Evolutionary conservation across 2,329 filamentous ascomycete species (phyloP).

Genomic region (Reticulascus tulasneorum): DNA sequence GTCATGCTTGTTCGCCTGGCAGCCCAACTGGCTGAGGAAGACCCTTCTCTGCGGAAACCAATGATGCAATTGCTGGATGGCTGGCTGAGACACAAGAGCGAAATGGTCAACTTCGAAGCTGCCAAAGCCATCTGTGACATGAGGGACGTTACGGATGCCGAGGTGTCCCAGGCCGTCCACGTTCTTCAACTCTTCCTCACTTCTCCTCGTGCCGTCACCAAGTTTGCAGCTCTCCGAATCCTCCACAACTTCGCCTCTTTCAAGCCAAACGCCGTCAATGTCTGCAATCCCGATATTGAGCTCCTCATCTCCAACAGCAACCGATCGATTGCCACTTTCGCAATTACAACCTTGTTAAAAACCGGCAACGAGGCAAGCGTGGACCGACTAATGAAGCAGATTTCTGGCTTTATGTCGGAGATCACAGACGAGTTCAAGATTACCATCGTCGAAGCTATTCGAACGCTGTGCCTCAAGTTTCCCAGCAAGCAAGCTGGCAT

Average conservation of each 20-base stretch:
- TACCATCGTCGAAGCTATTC: constrained; percentile 98
- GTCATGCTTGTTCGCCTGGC: constrained; percentile 91
- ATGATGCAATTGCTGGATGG: constrained; percentile 97
- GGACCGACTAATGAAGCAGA: constrained; percentile 97
- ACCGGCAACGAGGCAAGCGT: constrained; percentile 97
- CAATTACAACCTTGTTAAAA: constrained; percentile 96
- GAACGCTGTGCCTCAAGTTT: constrained; percentile 95
- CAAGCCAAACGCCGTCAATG: constrained; percentile 87
- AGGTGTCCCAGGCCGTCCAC: constrained; percentile 89
- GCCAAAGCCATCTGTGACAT: constrained; percentile 97
- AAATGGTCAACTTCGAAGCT: constrained; percentile 99
- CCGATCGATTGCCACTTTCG: constrained; percentile 95
- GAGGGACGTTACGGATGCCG: constrained; percentile 85
- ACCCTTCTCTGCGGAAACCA: constrained; percentile 79
- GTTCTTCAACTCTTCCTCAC: constrained; percentile 95
- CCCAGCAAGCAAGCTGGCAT: constrained; percentile 97
- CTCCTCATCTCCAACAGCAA: constrained; percentile 95
- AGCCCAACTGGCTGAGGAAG: constrained; percentile 90
- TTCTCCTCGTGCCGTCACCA: constrained; percentile 90
- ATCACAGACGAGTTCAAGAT: constrained; percentile 99
- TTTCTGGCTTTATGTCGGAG: constrained; percentile 96
- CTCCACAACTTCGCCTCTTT: constrained; percentile 95
- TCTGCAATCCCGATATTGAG: constrained; percentile 97
- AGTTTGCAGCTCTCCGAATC: constrained; percentile 95
- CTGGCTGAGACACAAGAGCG: constrained; percentile 97